Conservation (phyloP, 2,329 filamentous ascomycete species). For the Penicillium digitatum region DNA sequence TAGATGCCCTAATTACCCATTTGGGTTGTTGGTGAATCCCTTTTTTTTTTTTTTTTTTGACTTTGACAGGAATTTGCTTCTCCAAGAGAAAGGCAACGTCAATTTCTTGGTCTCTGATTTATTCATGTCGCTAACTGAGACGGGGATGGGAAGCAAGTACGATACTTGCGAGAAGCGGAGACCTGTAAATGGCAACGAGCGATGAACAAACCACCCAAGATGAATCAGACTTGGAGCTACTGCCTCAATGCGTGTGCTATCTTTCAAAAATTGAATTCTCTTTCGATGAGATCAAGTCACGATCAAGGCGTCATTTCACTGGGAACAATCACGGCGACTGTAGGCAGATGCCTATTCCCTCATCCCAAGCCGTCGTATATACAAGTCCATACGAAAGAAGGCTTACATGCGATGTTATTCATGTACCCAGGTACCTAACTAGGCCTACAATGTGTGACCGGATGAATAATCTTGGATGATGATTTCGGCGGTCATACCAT, state of each 20-base stretch:
- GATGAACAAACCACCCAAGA: neutral
- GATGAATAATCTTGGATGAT: too few relatives aligned
- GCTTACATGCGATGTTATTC: neutral
- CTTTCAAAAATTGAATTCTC: neutral
- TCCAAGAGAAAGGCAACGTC: too few relatives aligned
- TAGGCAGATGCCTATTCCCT: neutral
- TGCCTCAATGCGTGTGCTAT: neutral
- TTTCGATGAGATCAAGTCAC: neutral
- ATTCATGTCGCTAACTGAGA: neutral
- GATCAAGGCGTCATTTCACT: neutral
- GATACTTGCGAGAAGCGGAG: neutral
- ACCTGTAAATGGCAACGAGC: neutral
- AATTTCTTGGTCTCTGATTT: neutral
- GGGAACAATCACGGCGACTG: too few relatives aligned
- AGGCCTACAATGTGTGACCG: neutral
- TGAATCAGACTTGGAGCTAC: too few relatives aligned
- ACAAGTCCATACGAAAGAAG: rapidly evolving
- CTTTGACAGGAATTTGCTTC: neutral
- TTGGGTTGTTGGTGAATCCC: neutral
- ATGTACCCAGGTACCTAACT: neutral
- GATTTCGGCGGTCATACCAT: neutral
- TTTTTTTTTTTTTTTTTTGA: too few relatives aligned
- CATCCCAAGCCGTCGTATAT: neutral
- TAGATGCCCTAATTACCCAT: constrained; percentile 1
- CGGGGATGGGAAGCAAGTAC: neutral